phyloP scores from a whole-genome alignment of 345 rosid genomes.

The Moricandia arvensis region DNA sequence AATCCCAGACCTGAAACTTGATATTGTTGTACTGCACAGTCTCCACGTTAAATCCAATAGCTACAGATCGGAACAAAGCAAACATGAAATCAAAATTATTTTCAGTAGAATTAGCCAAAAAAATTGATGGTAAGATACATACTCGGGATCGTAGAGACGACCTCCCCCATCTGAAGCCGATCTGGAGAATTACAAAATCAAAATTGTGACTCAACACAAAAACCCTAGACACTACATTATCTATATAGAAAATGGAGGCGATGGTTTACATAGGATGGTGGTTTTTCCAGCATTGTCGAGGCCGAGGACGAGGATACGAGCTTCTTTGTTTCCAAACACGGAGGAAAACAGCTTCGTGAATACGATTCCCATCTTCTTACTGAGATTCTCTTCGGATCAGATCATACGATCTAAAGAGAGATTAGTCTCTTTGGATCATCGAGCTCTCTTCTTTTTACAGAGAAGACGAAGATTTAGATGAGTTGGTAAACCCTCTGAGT shows the following conservation, averaged over 20 bases:
- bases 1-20: constrained; percentile 94
- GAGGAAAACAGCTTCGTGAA: constrained; percentile 78
- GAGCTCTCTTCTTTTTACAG: neutral
- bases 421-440: constrained; percentile 33
- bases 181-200: constrained; percentile 38
- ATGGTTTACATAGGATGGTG: constrained; percentile 64
- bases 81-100: neutral
- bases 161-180: constrained; percentile 99
- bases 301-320: constrained; percentile 87
- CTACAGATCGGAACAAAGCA: constrained; percentile 44
- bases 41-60: constrained; percentile 98
- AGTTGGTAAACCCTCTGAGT: neutral
- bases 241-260: neutral
- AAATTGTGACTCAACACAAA: neutral
- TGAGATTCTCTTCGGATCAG: constrained; percentile 7
- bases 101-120: neutral
- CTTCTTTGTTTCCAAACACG: constrained; percentile 68
- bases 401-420: constrained; percentile 36
- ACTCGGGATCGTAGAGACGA: constrained; percentile 97
- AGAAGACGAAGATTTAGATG: neutral
- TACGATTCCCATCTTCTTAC: constrained; percentile 73
- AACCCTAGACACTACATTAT: constrained; percentile 11
- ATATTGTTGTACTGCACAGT: constrained; percentile 93
- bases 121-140: constrained; percentile 23
- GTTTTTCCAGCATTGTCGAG: constrained; percentile 96